phyloP scores from a whole-genome alignment of 106 monocot species.

The Dioscorea dumetorum region DNA sequence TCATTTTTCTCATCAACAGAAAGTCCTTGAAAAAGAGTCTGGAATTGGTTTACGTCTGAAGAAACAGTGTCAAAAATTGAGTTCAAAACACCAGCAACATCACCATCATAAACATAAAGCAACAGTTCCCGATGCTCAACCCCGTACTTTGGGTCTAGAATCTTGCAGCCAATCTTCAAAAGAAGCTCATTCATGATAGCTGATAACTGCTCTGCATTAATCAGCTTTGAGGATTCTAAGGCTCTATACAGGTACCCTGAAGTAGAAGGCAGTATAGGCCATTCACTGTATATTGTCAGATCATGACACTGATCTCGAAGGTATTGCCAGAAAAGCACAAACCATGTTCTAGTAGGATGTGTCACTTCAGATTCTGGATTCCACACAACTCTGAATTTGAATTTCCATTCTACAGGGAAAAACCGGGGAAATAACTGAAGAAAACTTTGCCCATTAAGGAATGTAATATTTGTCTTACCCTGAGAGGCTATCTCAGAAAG shows the following conservation, averaged over 20 bases:
- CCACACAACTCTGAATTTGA: constrained; percentile 59
- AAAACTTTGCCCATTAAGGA: constrained; percentile 48
- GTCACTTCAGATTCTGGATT: constrained; percentile 30
- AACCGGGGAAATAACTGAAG: constrained; percentile 59
- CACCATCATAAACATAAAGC: constrained; percentile 60
- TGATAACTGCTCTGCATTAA: constrained; percentile 57
- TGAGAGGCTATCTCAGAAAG: constrained; percentile 58
- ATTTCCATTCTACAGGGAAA: constrained; percentile 83
- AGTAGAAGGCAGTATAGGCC: constrained; percentile 92
- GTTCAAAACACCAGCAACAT: constrained; percentile 64
- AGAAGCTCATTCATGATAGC: constrained; percentile 45
- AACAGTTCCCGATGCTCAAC: constrained; percentile 49
- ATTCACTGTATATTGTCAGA: constrained; percentile 70
- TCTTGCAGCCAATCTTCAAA: constrained; percentile 74
- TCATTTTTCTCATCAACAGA: constrained; percentile 60
- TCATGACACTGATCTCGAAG: constrained; percentile 46
- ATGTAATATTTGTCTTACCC: constrained; percentile 51
- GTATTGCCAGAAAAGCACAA: constrained; percentile 88
- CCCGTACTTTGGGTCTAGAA: constrained; percentile 54
- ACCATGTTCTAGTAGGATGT: constrained; percentile 52
- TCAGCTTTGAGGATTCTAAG: constrained; percentile 62
- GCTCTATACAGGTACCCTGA: constrained; percentile 68
- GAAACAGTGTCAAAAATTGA: constrained; percentile 60
- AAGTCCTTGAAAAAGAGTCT: constrained; percentile 37
- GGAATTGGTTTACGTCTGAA: constrained; percentile 24